Evolutionary conservation across 768 basidiomycete species (phyloP).

Genomic region (Amanita phalloides): DNA sequence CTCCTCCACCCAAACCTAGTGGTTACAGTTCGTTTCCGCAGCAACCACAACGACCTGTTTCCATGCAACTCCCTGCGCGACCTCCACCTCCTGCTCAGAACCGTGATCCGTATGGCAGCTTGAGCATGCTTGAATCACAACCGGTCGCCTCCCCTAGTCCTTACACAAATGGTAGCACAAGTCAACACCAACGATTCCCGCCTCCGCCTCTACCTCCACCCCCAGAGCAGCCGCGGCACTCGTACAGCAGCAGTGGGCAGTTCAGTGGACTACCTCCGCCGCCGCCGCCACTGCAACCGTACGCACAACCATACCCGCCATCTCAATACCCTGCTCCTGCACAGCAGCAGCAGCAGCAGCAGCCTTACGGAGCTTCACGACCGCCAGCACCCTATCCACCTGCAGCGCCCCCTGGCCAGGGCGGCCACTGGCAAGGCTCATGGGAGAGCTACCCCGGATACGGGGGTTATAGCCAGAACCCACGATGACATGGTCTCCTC

Average conservation of each 20-base stretch:
- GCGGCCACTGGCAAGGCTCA: conserved; percentile 3
- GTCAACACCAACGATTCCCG: conserved; percentile 1
- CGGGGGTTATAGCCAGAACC: not conserved
- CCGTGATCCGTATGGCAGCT: conserved; percentile 2
- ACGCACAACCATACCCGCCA: conserved; percentile 8
- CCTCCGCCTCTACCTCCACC: conserved; percentile 13
- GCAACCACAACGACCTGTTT: conserved; percentile 12
- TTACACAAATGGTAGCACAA: conserved; percentile 10
- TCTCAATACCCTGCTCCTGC: conserved; percentile 4
- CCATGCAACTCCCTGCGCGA: conserved; percentile 11
- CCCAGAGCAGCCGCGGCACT: conserved; percentile 12
- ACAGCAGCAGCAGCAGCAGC: conserved; percentile 10
- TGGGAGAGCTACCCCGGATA: conserved; percentile 1
- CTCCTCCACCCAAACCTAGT: conserved; percentile 11
- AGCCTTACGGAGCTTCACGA: conserved; percentile 9
- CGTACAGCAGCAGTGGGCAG: conserved; percentile 19
- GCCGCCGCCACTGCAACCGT: conserved; percentile 15
- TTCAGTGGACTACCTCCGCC: conserved; percentile 23
- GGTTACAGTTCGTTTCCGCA: conserved; percentile 8
- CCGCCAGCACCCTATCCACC: conserved; percentile 5
- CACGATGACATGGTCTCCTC: not conserved
- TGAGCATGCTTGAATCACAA: conserved; percentile 2
- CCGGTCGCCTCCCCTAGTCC: conserved; percentile 10
- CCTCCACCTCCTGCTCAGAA: conserved; percentile 13
- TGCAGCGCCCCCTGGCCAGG: not conserved